These are phyloP conservation scores for Eucalyptus regnans DNA, from an alignment of 345 rosid species.

Conservation along the genomic window DNA sequence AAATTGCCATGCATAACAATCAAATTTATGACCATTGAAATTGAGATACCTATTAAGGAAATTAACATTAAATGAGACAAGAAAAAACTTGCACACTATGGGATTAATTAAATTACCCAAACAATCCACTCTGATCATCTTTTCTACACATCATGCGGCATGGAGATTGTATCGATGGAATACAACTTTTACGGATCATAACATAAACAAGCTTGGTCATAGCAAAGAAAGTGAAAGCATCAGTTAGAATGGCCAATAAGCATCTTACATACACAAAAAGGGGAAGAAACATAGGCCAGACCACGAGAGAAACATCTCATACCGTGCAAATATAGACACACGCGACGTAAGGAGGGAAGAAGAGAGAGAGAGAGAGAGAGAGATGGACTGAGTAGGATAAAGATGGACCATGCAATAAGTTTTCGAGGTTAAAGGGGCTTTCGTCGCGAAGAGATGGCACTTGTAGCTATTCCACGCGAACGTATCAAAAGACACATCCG, in stretches of 20 bases:
- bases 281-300: neutral
- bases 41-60: neutral
- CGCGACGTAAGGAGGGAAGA: fast-evolving
- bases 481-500: neutral
- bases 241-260: neutral
- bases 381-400: neutral
- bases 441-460: neutral
- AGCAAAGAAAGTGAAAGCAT: neutral
- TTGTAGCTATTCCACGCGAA: neutral
- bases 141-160: neutral
- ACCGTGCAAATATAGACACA: neutral
- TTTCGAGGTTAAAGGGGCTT: neutral
- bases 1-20: neutral
- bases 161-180: neutral
- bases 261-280: neutral
- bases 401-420: neutral
- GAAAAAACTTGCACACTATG: neutral
- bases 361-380: neutral
- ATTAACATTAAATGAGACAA: fast-evolving
- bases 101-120: neutral
- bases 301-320: neutral
- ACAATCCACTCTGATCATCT: neutral
- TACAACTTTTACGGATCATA: neutral
- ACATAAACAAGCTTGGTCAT: neutral
- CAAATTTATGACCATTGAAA: neutral